Base-by-base conservation (phyloP, 1,284 basidiomycete genomes). In the Ustilago hordei region DNA sequence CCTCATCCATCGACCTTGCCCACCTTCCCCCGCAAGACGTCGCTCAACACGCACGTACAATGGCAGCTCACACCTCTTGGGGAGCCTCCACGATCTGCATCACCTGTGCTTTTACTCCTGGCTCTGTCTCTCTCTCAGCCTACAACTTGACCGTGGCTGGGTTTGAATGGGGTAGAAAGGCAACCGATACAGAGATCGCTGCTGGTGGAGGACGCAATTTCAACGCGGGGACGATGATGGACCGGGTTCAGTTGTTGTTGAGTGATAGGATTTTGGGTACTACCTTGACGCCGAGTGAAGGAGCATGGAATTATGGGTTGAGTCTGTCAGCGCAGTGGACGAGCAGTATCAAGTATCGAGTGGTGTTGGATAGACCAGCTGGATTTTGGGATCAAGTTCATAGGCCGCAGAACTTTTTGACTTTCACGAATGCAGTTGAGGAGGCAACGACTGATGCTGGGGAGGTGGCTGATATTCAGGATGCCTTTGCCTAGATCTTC, bases 111-210 rank as follows among this genome's bases (percentile, higher is more conserved):
- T 99, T 99, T 88, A 99, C 97, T 2, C 97, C 97, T 4, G 97
- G 97, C 70, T 98, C 95, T 2, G 94, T 99, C 41, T 97, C 95
- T 34, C 88, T 99, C 47, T 95, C 95, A 48, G 93, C 96, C 0
- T 95, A 98, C 88, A 93, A 91, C 43, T 88, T 99, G 60, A 92
- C 92, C 9, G 92, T 95, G 4, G 90, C 92, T 60, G 97, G 97
- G 17, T 99, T 99, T 86, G 97, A 99, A 86, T 99, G 96, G 96
- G 96, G 96, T 50, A 89, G 97, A 77, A 98, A 98, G 89, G 82
- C 80, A 9, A 92, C 90, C 52, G 92, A 93, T n/a, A 90, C 92
- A 55, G 94, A 94, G 80, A 92, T 94, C 80, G 89, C 81, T 54
- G 64, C 86, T 11, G 56, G 66, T 23, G 69, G 73, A n/a, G 80